Conservation (phyloP, 2,329 filamentous ascomycete genomes). For the Trichophyton rubrum region DNA sequence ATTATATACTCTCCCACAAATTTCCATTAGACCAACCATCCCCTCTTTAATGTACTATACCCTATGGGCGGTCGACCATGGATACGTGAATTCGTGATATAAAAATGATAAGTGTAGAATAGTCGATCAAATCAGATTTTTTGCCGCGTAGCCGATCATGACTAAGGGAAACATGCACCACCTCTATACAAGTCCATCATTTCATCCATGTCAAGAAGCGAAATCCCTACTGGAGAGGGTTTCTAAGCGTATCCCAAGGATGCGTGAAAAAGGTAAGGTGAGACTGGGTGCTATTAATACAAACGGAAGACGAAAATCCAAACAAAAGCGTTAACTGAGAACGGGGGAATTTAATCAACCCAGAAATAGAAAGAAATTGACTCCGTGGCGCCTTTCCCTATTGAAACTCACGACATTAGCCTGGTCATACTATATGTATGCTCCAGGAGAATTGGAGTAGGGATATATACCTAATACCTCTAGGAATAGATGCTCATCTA, state of each 20-base stretch:
- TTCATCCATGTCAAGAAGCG: neutral
- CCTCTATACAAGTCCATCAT: neutral
- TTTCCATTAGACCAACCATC: neutral
- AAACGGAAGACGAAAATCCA: neutral
- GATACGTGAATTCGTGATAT: neutral
- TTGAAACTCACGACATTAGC: neutral
- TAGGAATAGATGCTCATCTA: neutral
- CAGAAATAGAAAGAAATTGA: neutral
- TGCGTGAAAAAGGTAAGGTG: neutral
- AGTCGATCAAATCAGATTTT: neutral
- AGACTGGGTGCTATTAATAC: neutral
- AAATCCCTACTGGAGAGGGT: neutral
- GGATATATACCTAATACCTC: neutral
- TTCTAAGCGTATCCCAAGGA: neutral
- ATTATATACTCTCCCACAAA: neutral
- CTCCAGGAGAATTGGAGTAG: neutral
- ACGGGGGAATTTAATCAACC: neutral
- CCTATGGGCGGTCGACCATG: neutral
- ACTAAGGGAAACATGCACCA: neutral
- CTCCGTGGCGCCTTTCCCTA: neutral
- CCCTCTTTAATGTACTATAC: slow-evolving; percentile 2
- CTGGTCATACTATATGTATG: neutral
- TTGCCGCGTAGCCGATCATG: neutral
- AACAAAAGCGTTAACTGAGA: neutral
- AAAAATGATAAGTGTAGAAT: neutral